These are phyloP conservation scores for Mrakia blollopis DNA, from an alignment of 768 basidiomycete genomes.

Conservation along the genomic window DNA sequence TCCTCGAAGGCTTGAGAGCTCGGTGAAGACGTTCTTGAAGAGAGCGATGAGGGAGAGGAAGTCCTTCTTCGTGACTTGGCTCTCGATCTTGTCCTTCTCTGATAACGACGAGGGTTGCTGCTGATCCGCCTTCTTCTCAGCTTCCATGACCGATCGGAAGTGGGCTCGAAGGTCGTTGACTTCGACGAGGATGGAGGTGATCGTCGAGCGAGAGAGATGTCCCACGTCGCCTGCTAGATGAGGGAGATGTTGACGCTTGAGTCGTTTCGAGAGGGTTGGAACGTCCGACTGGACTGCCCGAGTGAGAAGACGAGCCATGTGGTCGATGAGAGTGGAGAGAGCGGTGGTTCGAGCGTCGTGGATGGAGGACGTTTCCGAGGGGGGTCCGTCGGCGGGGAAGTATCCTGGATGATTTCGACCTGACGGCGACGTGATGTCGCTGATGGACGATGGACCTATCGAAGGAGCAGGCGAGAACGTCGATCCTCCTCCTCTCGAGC, in stretches of 20 bases:
- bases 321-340: slow-evolving; percentile 45
- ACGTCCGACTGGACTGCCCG: slow-evolving; percentile 72
- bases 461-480: slow-evolving; percentile 9
- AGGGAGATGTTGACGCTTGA: slow-evolving; percentile 82
- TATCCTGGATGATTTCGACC: background rate
- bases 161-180: slow-evolving; percentile 62
- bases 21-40: slow-evolving; percentile 74
- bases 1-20: slow-evolving; percentile 73
- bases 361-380: slow-evolving; percentile 9
- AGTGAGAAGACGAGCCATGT: slow-evolving; percentile 59
- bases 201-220: slow-evolving; percentile 76
- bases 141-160: slow-evolving; percentile 52
- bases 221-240: slow-evolving; percentile 67
- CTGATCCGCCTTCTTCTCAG: slow-evolving; percentile 51
- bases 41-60: slow-evolving; percentile 75
- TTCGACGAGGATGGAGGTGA: slow-evolving; percentile 69
- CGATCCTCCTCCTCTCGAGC: background rate
- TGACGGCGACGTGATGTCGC: slow-evolving; percentile 9
- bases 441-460: background rate
- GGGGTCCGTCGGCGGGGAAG: background rate
- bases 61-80: slow-evolving; percentile 63
- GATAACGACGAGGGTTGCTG: slow-evolving; percentile 51
- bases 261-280: slow-evolving; percentile 74
- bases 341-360: slow-evolving; percentile 37
- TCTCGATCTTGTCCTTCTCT: slow-evolving; percentile 34